phyloP scores from a whole-genome alignment of 768 basidiomycete genomes.

The Amanita thiersii region DNA sequence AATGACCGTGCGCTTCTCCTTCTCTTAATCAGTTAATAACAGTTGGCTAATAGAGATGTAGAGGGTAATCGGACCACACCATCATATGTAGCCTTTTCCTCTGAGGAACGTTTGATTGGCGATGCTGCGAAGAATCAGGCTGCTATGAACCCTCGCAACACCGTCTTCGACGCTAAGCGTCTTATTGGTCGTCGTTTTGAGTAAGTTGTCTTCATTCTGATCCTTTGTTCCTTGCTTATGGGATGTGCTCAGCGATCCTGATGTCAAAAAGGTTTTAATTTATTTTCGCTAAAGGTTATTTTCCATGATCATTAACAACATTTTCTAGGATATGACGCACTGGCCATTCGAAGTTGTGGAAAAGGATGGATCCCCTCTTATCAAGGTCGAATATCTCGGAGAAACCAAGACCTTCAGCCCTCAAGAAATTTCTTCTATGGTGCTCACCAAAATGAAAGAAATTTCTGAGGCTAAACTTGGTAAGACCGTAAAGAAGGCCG shows the following conservation, averaged over 20 bases:
- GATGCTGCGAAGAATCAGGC: slow-evolving; percentile 99
- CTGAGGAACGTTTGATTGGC: slow-evolving; percentile 94
- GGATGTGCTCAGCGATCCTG: slow-evolving; percentile 82
- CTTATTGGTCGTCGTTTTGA: slow-evolving; percentile 97
- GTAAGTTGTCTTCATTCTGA: slow-evolving; percentile 33
- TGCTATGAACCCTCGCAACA: slow-evolving; percentile 99
- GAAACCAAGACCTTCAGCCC: slow-evolving; percentile 97
- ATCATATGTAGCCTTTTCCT: slow-evolving; percentile 97
- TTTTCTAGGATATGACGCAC: slow-evolving; percentile 78
- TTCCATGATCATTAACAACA: slow-evolving; percentile 2
- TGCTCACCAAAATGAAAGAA: slow-evolving; percentile 99
- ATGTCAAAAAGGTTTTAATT: slow-evolving; percentile 73
- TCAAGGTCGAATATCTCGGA: slow-evolving; percentile 91
- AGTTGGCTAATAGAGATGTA: slow-evolving; percentile 21
- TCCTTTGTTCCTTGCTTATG: too few relatives aligned
- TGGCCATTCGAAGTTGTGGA: slow-evolving; percentile 98
- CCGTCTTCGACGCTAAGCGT: slow-evolving; percentile 98
- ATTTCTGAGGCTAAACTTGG: slow-evolving; percentile 99
- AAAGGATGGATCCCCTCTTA: slow-evolving; percentile 94
- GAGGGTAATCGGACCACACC: slow-evolving; percentile 99
- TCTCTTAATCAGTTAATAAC: neutral
- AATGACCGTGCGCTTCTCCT: slow-evolving; percentile 69
- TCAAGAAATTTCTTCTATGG: slow-evolving; percentile 99
- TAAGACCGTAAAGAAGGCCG: slow-evolving; percentile 97
- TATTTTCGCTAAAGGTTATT: slow-evolving; percentile 11